phyloP scores from a whole-genome alignment of 352 stramenopile genomes.

The Phytopythium mirpurense region DNA sequence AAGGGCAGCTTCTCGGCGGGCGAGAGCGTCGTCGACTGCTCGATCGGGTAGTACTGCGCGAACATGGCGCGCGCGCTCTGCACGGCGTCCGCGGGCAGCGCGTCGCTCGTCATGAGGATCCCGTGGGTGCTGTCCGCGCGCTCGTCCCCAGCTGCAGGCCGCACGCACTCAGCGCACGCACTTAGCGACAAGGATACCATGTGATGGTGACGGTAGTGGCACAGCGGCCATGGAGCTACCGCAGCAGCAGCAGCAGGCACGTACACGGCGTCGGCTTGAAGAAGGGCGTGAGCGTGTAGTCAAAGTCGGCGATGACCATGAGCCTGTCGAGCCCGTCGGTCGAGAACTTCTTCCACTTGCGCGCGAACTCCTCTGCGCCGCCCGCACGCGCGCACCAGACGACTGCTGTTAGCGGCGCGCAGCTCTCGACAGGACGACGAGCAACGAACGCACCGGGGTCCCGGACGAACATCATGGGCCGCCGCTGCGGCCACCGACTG shows the following conservation, averaged over 20 bases:
- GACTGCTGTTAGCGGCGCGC: no score
- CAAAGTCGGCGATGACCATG: conserved; percentile 80
- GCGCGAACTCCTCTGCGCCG: conserved; percentile 63
- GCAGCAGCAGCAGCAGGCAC: neutral
- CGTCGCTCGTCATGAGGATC: conserved; percentile 41
- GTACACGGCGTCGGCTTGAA: conserved; percentile 29
- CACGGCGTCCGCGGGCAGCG: conserved; percentile 30
- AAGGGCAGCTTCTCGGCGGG: conserved; percentile 71
- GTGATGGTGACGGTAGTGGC: no score
- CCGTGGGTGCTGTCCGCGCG: conserved; percentile 48
- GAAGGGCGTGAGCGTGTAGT: conserved; percentile 73
- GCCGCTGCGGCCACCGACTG: conserved; percentile 15
- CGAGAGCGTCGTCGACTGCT: conserved; percentile 57
- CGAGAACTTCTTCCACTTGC: conserved; percentile 75
- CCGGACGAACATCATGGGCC: conserved; percentile 34
- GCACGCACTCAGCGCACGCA: no score
- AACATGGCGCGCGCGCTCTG: conserved; percentile 37
- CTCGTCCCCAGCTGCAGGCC: conserved; percentile 2
- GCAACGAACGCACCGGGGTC: conserved; percentile 11
- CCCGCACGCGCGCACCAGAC: no score
- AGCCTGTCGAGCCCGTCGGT: conserved; percentile 61
- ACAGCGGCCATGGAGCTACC: no score
- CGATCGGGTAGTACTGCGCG: conserved; percentile 73
- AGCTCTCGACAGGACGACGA: no score
- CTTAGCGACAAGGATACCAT: no score